Percentiles rank a stretch among this genome's conserved stretches.
Evolutionary conservation across 306 rosid species (phyloP).

Genomic region (Quercus rubra): DNA sequence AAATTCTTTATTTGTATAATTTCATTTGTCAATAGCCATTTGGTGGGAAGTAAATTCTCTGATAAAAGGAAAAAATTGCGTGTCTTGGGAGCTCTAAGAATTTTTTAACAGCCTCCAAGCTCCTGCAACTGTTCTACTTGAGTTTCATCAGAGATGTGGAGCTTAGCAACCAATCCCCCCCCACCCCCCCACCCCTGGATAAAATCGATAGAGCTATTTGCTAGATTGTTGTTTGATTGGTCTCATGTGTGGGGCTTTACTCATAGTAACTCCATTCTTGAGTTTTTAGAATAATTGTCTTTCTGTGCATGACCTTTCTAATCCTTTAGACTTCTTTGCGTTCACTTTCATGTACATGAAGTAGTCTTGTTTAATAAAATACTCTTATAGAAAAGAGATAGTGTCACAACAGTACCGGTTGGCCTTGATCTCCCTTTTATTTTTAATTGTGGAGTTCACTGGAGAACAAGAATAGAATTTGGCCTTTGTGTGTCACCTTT

Average conservation of each 20-base stretch:
- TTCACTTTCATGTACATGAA: too few species aligned
- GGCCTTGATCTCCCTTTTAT: not conserved
- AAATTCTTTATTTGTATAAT: not conserved
- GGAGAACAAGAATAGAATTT: not conserved
- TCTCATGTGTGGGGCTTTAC: too few species aligned
- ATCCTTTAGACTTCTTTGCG: too few species aligned
- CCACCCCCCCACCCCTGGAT: too few species aligned
- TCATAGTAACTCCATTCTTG: too few species aligned
- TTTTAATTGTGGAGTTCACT: not conserved
- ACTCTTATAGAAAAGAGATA: too few species aligned
- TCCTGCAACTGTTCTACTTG: not conserved
- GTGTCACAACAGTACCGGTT: not conserved
- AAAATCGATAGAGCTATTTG: too few species aligned
- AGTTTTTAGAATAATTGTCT: too few species aligned
- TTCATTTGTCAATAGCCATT: not conserved
- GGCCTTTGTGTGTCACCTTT: not conserved
- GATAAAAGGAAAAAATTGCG: not conserved
- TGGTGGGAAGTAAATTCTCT: not conserved
- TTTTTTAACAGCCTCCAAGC: not conserved
- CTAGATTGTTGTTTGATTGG: too few species aligned
- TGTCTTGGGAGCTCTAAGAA: not conserved
- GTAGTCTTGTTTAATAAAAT: too few species aligned
- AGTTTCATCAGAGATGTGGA: not conserved
- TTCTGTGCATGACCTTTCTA: too few species aligned
- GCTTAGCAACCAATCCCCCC: not conserved